A percentile compares a stretch with the other conserved stretches of the same genome.
phyloP scores from a whole-genome alignment of 805 yeast species.

The Cyberlindnera amylophila region DNA sequence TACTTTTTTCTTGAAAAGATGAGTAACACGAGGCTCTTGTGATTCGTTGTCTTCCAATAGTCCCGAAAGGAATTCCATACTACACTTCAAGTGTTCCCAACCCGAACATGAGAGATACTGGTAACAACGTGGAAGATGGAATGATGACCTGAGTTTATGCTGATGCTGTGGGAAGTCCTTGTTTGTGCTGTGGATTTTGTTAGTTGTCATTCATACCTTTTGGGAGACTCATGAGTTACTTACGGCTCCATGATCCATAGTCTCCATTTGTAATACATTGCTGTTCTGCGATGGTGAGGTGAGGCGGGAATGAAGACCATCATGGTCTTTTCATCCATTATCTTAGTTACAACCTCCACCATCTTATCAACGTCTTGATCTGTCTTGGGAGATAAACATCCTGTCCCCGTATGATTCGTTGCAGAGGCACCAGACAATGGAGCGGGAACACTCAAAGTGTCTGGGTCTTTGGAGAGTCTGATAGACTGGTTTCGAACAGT shows the following conservation, averaged over 20 bases:
- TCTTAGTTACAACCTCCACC: not conserved
- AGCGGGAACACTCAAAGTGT: too few species aligned
- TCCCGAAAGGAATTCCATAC: not conserved
- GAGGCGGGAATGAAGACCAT: not conserved
- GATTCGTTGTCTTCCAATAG: not conserved
- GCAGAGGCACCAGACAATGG: too few species aligned
- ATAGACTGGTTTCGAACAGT: slow-evolving; percentile 1
- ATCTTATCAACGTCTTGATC: not conserved
- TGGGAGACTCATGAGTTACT: not conserved
- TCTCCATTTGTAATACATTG: not conserved
- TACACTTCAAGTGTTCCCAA: not conserved
- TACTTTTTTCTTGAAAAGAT: not conserved
- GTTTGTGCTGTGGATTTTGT: not conserved
- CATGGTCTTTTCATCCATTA: not conserved
- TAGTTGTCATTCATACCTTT: not conserved
- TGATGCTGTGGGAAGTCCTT: not conserved
- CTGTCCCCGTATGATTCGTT: too few species aligned
- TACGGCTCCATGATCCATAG: not conserved
- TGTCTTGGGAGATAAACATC: not conserved
- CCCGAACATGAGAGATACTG: not conserved
- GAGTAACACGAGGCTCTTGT: not conserved
- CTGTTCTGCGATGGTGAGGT: not conserved
- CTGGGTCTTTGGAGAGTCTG: not conserved
- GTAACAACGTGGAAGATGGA: not conserved
- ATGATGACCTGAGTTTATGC: not conserved